These are phyloP conservation scores for Leishmania arabica DNA, from an alignment of 208 protist genomes.

Conservation along the genomic window DNA sequence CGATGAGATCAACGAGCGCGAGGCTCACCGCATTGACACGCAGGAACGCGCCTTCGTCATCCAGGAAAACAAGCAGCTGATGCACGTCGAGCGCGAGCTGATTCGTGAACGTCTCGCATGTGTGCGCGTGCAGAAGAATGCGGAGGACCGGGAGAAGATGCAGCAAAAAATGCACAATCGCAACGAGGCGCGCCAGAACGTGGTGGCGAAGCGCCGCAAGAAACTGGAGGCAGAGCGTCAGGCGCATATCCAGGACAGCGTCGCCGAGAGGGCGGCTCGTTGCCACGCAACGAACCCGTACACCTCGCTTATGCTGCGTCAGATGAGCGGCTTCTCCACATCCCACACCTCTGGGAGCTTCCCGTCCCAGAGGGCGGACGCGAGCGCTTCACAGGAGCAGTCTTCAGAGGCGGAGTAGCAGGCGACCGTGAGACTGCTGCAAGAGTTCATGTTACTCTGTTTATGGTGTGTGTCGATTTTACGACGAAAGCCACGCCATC, in stretches of 20 bases:
- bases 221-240: slow-evolving; percentile 35
- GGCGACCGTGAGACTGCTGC: background rate
- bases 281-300: slow-evolving; percentile 27
- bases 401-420: background rate
- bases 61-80: slow-evolving; percentile 42
- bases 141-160: slow-evolving; percentile 24
- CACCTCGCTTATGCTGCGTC: slow-evolving; percentile 22
- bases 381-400: background rate
- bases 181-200: slow-evolving; percentile 31
- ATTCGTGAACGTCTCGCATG: slow-evolving; percentile 25
- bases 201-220: slow-evolving; percentile 28
- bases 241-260: slow-evolving; percentile 18
- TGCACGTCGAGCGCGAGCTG: slow-evolving; percentile 40
- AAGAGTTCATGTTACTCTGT: background rate
- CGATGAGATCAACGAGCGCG: slow-evolving; percentile 63
- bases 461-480: background rate
- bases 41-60: slow-evolving; percentile 36
- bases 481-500: background rate
- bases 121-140: slow-evolving; percentile 33
- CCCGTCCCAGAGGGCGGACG: background rate
- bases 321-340: slow-evolving; percentile 12
- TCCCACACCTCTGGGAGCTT: slow-evolving; percentile 4
- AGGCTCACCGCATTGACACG: slow-evolving; percentile 42
- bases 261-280: slow-evolving; percentile 34
- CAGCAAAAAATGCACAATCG: slow-evolving; percentile 34